Evolutionary conservation across 106 monocot genomes (phyloP).

Genomic region (Allium sativum): DNA sequence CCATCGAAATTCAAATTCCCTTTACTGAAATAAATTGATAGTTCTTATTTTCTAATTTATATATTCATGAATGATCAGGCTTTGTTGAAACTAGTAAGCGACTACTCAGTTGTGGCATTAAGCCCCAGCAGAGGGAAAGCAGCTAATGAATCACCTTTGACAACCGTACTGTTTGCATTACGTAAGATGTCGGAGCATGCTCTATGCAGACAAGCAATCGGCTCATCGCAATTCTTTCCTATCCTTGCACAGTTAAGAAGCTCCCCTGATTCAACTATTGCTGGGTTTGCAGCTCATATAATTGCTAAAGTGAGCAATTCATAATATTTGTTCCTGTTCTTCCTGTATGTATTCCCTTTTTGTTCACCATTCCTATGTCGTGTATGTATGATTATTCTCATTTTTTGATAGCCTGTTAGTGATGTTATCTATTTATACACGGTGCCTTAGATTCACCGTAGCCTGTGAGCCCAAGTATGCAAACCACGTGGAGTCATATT

Average conservation of each 20-base stretch:
- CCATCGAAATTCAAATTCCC: too few relatives aligned
- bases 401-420: too few relatives aligned
- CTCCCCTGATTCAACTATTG: constrained; percentile 54
- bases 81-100: constrained; percentile 61
- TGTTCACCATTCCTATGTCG: too few relatives aligned
- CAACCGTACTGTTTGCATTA: constrained; percentile 69
- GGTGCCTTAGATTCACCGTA: too few relatives aligned
- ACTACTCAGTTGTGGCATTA: constrained; percentile 40
- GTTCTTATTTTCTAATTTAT: too few relatives aligned
- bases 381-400: too few relatives aligned
- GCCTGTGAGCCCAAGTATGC: too few relatives aligned
- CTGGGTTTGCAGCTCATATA: constrained; percentile 49
- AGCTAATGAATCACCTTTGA: constrained; percentile 64
- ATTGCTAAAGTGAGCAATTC: constrained; percentile 34
- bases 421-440: too few relatives aligned
- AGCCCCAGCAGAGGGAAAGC: constrained; percentile 67
- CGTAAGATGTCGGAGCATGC: constrained; percentile 86
- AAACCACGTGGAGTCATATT: too few relatives aligned
- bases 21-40: too few relatives aligned
- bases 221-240: constrained; percentile 56
- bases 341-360: too few relatives aligned
- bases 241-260: constrained; percentile 37
- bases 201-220: constrained; percentile 51
- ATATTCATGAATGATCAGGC: constrained; percentile 29
- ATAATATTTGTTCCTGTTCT: constrained; percentile 1